Evolutionary conservation across 2,329 filamentous ascomycete genomes (phyloP), one percentile per base, ranked within the genome.

Genomic region (Pseudocercospora ulei): DNA sequence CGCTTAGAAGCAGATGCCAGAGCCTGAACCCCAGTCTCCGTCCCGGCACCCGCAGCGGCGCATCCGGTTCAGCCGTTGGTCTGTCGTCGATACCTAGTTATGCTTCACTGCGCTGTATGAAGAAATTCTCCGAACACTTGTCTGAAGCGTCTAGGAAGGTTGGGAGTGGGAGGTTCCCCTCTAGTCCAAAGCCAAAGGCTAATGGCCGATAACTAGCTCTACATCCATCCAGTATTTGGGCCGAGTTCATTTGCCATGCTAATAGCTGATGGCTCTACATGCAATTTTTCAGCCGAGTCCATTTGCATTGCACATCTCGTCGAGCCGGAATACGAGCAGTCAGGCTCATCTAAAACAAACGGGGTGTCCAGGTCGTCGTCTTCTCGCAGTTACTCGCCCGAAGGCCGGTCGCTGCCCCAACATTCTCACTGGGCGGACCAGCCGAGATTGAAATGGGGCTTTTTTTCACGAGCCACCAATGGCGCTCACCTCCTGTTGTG

Each of bases 321-420:
- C n/a, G n/a, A n/a, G n/a, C n/a, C n/a, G n/a, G n/a, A n/a, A n/a
- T n/a, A n/a, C n/a, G 22, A 33, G 30, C 20, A 19, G 30, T 22
- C 30, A 33, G 23, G 30, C 30, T 33, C 18, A 33, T 33, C 30
- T 17, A 16, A 33, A 11, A 33, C 29, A 18, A 19, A 11, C 18
- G n/a, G n/a, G 30, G 11, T 20, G 7, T 14, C n/a, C 17, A 18
- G 16, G 11, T 20, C 30, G 6, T 20, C 30, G 12, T 22, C 30
- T 20, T 23, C 18, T 33, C n/a, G 30, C 11, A 33, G 18, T 23
- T 33, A 23, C 30, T 33, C 30, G 30, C 30, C 30, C n/a, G 9
- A n/a, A 33, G 14, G 22, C 29, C 29, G 17, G 17, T 33, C 17
- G 14, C 17, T 33, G 16, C 18, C 5, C 17, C n/a, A 16, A 9